A percentile compares a stretch with the other conserved stretches of the same genome.
phyloP scores from a whole-genome alignment of 441 rosid species.

The Eutrema salsugineum region DNA sequence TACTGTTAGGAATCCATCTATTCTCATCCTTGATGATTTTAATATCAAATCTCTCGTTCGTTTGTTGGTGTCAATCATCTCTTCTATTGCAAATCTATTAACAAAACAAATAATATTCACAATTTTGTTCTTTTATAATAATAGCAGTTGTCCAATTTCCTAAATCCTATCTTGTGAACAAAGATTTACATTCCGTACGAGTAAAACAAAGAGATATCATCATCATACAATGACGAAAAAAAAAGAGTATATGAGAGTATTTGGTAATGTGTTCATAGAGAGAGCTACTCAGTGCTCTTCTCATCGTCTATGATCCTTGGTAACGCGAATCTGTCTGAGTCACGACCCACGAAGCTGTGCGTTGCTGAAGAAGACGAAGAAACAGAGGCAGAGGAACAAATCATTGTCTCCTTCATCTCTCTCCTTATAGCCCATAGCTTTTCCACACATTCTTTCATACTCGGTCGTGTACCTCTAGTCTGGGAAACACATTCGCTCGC shows the following conservation, averaged over 20 bases:
- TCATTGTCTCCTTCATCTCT: slow-evolving; percentile 41
- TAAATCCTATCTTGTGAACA: background rate
- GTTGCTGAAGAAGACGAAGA: slow-evolving; percentile 32
- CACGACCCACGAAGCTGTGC: slow-evolving; percentile 23
- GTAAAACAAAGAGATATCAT: background rate
- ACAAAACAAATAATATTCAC: too few relatives aligned
- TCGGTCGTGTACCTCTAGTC: slow-evolving; percentile 58
- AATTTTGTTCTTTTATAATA: too few relatives aligned
- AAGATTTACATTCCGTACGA: background rate
- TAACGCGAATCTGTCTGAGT: slow-evolving; percentile 10
- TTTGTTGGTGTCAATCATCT: background rate
- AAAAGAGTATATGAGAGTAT: background rate
- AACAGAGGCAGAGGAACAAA: slow-evolving; percentile 35
- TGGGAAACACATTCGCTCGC: slow-evolving; percentile 61
- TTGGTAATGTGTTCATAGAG: slow-evolving; percentile 9
- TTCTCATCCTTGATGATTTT: background rate
- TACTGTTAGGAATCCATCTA: background rate
- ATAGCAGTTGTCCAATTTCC: background rate
- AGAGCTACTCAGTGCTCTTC: slow-evolving; percentile 17
- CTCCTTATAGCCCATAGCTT: slow-evolving; percentile 69
- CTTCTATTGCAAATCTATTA: background rate
- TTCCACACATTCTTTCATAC: slow-evolving; percentile 75
- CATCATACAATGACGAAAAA: background rate
- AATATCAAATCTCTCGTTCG: background rate
- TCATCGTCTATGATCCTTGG: slow-evolving; percentile 28